Evolutionary conservation across 352 stramenopile species (phyloP), one percentile per base, ranked within the genome.

Genomic region (Phytophthora fragariaefolia): DNA sequence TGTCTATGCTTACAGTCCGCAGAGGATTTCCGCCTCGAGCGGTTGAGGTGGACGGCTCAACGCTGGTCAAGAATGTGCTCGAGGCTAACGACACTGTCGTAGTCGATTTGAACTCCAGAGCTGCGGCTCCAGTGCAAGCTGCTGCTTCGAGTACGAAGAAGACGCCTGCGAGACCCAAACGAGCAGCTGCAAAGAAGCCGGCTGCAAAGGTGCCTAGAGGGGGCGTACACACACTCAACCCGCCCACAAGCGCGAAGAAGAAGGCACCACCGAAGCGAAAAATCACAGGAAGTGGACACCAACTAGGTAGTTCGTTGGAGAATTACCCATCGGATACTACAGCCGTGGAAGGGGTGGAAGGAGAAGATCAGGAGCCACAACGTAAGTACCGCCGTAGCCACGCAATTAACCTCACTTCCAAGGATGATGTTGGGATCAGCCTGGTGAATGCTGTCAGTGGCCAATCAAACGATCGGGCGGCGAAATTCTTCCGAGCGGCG

Each of bases 401-500:
- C 17, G 73, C 74, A 9, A 71, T 95, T 36, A 73, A 93, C 6
- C 63, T 95, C 43, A 89, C 70, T 24, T 93, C 84, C 3, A 94
- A 94, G 58, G 88, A 93, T 30, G 86, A 92, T 51, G 77, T 96
- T 28, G 85, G 73, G n/a, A 56, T 82, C 32, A 76, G 69, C 49
- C 67, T 96, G 22, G 80, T 82, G 22, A 73, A 85, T 38, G 88
- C 86, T 6, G 88, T 96, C 9, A 91, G 77, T 34, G 77, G 76
- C 13, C 59, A 67, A 22, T 82, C 83, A 1, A 74, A 77, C 8
- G 81, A 83, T 61, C 85, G 81, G 30, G 69, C 78, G 10, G 76
- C 70, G 22, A 95, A 95, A 63, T 96, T 96, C 57, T 93, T 95
- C 46, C 85, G 85, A 26, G 74, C 82, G 0, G 82, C 83, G 5